Percentiles rank a stretch among this genome's conserved stretches.
Conservation (phyloP, 306 rosid species). For the Leucaena leucocephala region DNA sequence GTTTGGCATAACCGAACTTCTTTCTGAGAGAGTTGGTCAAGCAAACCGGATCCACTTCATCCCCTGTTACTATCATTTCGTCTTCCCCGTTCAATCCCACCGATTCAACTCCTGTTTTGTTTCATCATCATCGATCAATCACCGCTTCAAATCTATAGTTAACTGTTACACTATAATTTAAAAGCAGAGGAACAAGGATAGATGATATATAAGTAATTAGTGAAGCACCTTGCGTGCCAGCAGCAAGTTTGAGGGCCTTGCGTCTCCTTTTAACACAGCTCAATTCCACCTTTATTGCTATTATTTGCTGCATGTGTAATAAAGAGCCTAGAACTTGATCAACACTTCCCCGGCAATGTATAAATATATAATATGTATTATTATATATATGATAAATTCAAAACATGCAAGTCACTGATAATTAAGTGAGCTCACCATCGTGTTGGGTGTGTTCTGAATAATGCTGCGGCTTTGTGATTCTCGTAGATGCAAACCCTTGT, state of each 20-base stretch:
- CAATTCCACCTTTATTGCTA: slow-evolving; percentile 38
- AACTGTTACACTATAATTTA: background rate
- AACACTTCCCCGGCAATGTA: background rate
- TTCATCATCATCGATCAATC: background rate
- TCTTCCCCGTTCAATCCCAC: slow-evolving; percentile 32
- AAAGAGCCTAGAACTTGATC: background rate
- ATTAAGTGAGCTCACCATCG: background rate
- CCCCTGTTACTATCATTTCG: slow-evolving; percentile 31
- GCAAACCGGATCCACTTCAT: slow-evolving; percentile 2
- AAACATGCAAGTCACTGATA: background rate
- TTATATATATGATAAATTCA: background rate
- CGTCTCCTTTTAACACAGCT: slow-evolving; percentile 40
- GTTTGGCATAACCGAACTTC: background rate
- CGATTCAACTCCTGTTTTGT: slow-evolving; percentile 34
- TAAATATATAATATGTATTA: no score
- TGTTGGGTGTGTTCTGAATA: background rate
- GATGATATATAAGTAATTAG: background rate
- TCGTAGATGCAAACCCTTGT: background rate
- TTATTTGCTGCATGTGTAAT: slow-evolving; percentile 37
- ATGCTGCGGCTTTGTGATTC: background rate
- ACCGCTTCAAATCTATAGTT: background rate
- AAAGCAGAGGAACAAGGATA: background rate
- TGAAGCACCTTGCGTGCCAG: slow-evolving; percentile 13
- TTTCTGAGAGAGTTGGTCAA: background rate
- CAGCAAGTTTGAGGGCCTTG: slow-evolving; percentile 44